These are phyloP conservation scores for Rhexocercosporidium sp. DNA, from an alignment of 2,329 filamentous ascomycete species.

Conservation along the genomic window DNA sequence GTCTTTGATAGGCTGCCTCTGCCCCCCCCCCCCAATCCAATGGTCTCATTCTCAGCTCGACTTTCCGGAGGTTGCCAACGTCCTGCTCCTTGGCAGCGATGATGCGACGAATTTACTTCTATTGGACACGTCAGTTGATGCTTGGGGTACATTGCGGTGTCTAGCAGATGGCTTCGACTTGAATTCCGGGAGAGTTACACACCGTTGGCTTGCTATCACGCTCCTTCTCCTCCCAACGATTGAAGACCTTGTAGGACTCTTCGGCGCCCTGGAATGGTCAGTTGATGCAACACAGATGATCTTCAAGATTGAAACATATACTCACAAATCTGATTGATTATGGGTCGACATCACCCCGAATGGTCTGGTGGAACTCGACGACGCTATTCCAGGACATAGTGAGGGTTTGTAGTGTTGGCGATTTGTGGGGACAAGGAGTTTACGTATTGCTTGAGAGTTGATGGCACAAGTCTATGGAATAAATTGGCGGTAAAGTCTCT, in stretches of 20 bases:
- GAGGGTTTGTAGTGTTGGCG: not conserved
- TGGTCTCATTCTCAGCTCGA: not conserved
- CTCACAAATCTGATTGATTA: not conserved
- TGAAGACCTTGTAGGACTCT: slow-evolving; percentile 1
- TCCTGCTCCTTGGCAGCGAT: not conserved
- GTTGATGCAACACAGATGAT: not conserved
- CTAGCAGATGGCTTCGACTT: not conserved
- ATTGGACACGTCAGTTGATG: not conserved
- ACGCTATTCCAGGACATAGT: slow-evolving; percentile 3
- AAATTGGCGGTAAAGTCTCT: too few species aligned
- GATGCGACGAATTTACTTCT: not conserved
- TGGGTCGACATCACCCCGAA: not conserved
- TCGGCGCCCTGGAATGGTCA: not conserved
- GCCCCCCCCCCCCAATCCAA: not conserved
- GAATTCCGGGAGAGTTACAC: not conserved
- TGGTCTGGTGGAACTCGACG: not conserved
- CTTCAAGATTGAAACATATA: not conserved
- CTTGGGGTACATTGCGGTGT: not conserved
- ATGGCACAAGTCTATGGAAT: too few species aligned
- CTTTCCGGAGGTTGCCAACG: not conserved
- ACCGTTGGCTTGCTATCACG: not conserved
- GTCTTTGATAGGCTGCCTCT: not conserved
- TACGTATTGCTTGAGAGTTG: not conserved
- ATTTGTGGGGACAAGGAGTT: not conserved
- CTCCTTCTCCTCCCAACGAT: not conserved